Evolutionary conservation across 148 eudicot species (phyloP).

Genomic region (Rhododendron griersonianum): DNA sequence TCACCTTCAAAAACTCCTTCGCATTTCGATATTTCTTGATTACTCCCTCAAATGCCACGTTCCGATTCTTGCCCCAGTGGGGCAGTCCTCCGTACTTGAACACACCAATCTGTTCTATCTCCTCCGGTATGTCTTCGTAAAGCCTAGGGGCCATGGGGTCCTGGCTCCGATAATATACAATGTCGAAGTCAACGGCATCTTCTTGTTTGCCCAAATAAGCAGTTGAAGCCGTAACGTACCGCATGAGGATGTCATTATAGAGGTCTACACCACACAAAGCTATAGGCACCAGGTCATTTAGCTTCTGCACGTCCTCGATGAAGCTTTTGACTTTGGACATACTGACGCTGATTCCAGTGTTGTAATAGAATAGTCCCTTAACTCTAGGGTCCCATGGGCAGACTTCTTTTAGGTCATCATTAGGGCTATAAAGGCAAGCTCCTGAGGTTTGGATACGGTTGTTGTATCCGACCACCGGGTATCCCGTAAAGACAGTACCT

Average conservation of each 20-base stretch:
- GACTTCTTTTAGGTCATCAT: conserved; percentile 24
- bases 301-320: conserved; percentile 58
- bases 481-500: conserved; percentile 55
- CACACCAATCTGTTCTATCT: conserved; percentile 72
- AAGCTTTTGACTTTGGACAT: conserved; percentile 52
- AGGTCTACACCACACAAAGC: conserved; percentile 57
- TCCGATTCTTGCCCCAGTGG: conserved; percentile 93
- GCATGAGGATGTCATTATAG: conserved; percentile 65
- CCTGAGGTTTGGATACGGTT: conserved; percentile 73
- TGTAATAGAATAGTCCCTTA: conserved; percentile 48
- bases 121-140: conserved; percentile 45
- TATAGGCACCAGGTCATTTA: conserved; percentile 40
- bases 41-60: conserved; percentile 57
- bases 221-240: conserved; percentile 67
- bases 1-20: conserved; percentile 43
- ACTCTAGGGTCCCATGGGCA: conserved; percentile 76
- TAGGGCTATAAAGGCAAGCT: conserved; percentile 44
- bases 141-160: conserved; percentile 55
- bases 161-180: conserved; percentile 65
- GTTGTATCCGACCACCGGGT: conserved; percentile 66
- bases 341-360: conserved; percentile 45
- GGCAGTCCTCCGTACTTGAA: conserved; percentile 73
- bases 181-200: conserved; percentile 70
- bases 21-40: conserved; percentile 48
- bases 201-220: conserved; percentile 76